Evolutionary conservation across 805 yeast genomes (phyloP).

Genomic region (Yamadazyma ubonensis): DNA sequence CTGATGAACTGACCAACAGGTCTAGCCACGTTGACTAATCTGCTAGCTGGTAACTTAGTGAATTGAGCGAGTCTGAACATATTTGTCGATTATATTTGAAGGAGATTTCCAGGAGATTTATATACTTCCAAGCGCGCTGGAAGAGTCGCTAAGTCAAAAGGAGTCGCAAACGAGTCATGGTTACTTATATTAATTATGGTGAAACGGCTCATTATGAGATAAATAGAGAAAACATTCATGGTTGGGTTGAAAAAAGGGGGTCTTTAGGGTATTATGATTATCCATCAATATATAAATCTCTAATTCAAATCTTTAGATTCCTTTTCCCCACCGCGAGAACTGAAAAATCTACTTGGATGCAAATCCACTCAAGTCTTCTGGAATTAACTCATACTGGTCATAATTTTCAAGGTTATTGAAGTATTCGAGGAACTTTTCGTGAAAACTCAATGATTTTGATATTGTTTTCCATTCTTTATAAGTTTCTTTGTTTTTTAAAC

Average conservation of each 20-base stretch:
- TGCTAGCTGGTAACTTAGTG: slow-evolving; percentile 3
- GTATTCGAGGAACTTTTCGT: slow-evolving; percentile 10
- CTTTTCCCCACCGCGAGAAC: not conserved
- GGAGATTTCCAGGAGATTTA: not conserved
- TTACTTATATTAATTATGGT: not conserved
- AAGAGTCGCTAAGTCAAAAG: slow-evolving; percentile 1
- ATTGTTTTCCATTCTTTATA: slow-evolving; percentile 4
- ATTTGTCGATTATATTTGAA: not conserved
- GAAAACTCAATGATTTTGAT: slow-evolving; percentile 5
- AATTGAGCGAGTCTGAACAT: slow-evolving; percentile 9
- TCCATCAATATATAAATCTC: no score
- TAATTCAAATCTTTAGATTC: no score
- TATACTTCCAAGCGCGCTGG: not conserved
- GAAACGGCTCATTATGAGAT: no score
- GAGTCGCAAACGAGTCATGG: slow-evolving; percentile 5
- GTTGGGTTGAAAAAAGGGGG: no score
- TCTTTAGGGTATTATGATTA: no score
- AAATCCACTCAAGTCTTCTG: slow-evolving; percentile 8
- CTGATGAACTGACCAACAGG: slow-evolving; percentile 12
- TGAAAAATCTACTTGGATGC: not conserved
- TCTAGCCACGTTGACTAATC: slow-evolving; percentile 3
- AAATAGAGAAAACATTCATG: no score
- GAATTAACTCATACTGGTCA: slow-evolving; percentile 7
- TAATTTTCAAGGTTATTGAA: slow-evolving; percentile 8
- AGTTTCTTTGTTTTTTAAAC: slow-evolving; percentile 11